Percentiles rank a stretch among this genome's conserved stretches.
Conservation (phyloP, 2,329 filamentous ascomycete species). For the Rutstroemia sp. region DNA sequence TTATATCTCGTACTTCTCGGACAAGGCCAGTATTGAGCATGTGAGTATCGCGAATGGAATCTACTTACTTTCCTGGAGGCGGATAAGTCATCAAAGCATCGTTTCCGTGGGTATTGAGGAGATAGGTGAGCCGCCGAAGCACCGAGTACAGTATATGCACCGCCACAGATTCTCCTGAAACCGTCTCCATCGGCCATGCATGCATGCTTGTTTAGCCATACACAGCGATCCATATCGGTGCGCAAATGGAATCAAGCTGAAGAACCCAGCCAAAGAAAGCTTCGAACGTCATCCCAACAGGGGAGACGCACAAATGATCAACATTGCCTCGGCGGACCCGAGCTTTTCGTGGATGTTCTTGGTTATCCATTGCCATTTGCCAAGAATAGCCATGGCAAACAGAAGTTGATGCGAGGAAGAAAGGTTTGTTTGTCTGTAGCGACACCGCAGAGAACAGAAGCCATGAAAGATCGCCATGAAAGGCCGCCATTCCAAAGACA, state of each 20-base stretch:
- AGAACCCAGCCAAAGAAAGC: neutral
- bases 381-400: no score
- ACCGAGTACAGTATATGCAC: neutral
- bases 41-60: no score
- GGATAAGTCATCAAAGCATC: no score
- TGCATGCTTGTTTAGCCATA: neutral
- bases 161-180: neutral
- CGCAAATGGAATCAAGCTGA: constrained; percentile 1
- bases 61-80: no score
- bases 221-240: neutral
- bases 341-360: no score
- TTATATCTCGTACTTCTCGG: neutral
- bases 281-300: neutral
- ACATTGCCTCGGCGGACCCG: neutral
- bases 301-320: neutral
- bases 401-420: no score
- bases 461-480: no score
- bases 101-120: neutral
- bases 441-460: no score
- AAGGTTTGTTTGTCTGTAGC: no score
- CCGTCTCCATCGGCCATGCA: no score
- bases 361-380: no score
- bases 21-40: neutral
- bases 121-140: neutral
- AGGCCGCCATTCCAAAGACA: no score